Conservation (phyloP, 2,329 filamentous ascomycete species). For the Cladosporium sp. region DNA sequence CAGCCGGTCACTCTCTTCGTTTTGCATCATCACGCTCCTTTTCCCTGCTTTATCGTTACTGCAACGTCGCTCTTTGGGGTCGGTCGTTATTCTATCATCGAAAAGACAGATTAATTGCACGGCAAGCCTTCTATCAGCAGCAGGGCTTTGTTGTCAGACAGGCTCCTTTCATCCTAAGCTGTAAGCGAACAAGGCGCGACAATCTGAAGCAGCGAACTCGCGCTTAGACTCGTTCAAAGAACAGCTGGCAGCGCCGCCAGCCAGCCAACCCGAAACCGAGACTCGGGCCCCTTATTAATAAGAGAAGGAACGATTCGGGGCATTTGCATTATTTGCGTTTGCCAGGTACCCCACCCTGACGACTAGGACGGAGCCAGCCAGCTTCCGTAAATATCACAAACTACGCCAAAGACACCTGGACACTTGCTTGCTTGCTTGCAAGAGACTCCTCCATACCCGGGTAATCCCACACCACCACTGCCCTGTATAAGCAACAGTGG, state of each 20-base stretch:
- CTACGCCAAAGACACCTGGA: background rate
- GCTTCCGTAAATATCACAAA: background rate
- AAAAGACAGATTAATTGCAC: background rate
- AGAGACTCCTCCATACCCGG: background rate
- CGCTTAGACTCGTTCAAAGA: constrained; percentile 5
- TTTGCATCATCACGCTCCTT: constrained; percentile 5
- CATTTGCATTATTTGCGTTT: background rate
- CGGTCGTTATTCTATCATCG: background rate
- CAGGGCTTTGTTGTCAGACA: background rate
- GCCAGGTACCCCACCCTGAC: constrained; percentile 10
- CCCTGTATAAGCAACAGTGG: background rate
- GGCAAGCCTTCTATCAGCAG: background rate
- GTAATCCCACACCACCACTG: background rate
- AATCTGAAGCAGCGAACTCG: constrained; percentile 11
- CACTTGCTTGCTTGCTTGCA: background rate
- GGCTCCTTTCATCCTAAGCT: constrained; percentile 3
- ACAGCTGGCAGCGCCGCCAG: constrained; percentile 9
- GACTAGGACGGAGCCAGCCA: background rate
- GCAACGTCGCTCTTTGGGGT: background rate
- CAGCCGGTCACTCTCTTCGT: background rate
- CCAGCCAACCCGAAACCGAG: background rate
- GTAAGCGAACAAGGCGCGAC: constrained; percentile 7
- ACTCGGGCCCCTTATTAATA: background rate
- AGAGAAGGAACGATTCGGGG: background rate
- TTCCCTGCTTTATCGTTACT: background rate